Percentiles rank a stretch among this genome's conserved stretches.
Evolutionary conservation across 1,139 yeast species (phyloP).

Genomic region (Taphrina pruni): DNA sequence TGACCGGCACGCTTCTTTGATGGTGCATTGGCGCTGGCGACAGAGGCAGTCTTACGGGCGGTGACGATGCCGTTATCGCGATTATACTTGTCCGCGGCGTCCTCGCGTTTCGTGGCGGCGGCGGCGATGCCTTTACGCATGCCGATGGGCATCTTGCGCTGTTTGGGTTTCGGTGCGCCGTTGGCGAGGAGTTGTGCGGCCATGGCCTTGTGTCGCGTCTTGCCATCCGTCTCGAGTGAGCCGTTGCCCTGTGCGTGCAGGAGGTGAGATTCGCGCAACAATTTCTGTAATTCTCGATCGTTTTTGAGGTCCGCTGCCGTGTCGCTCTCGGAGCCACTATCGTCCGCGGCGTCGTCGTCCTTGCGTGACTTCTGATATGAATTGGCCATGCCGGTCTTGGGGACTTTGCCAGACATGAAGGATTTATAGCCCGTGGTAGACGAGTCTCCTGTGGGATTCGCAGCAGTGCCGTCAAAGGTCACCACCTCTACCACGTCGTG

Average conservation of each 20-base stretch:
- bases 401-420: conserved; percentile 38
- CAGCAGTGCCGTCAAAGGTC: conserved; percentile 26
- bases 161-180: conserved; percentile 30
- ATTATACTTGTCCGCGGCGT: conserved; percentile 20
- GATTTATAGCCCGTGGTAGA: conserved; percentile 32
- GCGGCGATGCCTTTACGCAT: conserved; percentile 35
- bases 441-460: conserved; percentile 2
- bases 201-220: conserved; percentile 27
- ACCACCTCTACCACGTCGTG: conserved; percentile 25
- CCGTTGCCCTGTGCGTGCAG: conserved; percentile 35
- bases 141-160: conserved; percentile 37
- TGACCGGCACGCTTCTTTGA: conserved; percentile 7
- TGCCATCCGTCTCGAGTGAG: conserved; percentile 23
- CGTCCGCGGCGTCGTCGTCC: conserved; percentile 16
- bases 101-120: conserved; percentile 24
- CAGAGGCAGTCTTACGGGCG: conserved; percentile 22
- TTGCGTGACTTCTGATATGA: not conserved
- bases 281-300: conserved; percentile 42
- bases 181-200: conserved; percentile 20
- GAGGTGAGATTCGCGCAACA: conserved; percentile 43
- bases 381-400: conserved; percentile 3
- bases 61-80: conserved; percentile 39
- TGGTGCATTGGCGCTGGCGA: not conserved
- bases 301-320: conserved; percentile 41
- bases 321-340: conserved; percentile 11